Percentiles rank a stretch among this genome's conserved stretches.
These are phyloP conservation scores for Ophiognomonia clavigignenti-juglandacearum DNA, from an alignment of 2,329 filamentous ascomycete genomes.

Conservation along the genomic window DNA sequence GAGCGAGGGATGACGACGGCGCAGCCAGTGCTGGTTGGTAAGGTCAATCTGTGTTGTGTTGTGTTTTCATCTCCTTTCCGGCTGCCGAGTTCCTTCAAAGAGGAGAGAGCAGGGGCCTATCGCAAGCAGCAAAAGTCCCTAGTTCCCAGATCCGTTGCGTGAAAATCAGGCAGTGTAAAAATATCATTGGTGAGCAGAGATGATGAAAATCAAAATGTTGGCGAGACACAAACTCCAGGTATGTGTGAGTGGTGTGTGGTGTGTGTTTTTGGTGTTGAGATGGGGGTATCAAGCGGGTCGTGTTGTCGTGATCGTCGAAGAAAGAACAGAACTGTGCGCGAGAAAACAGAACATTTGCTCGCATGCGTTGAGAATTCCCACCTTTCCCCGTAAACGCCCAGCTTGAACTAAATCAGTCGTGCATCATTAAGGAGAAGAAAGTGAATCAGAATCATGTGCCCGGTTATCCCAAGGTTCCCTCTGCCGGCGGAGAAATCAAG, in stretches of 20 bases:
- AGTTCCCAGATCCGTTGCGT: conserved; percentile 1
- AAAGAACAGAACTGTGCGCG: neutral
- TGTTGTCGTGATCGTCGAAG: neutral
- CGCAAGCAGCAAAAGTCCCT: conserved; percentile 1
- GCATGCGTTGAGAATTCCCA: conserved; percentile 5
- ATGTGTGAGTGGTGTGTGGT: conserved; percentile 14
- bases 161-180: conserved; percentile 15
- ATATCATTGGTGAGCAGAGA: too few relatives aligned
- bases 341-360: neutral
- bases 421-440: conserved; percentile 7
- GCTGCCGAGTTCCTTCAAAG: conserved; percentile 8
- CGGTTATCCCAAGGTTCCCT: conserved; percentile 6
- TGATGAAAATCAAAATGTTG: conserved; percentile 18
- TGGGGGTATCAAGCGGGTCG: conserved; percentile 13
- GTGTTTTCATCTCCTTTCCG: conserved; percentile 15
- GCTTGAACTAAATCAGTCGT: conserved; percentile 1
- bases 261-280: conserved; percentile 15
- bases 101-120: conserved; percentile 9
- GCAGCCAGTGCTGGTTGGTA: neutral
- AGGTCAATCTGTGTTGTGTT: conserved; percentile 11
- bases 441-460: conserved; percentile 6
- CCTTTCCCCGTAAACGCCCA: conserved; percentile 8
- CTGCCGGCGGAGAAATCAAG: conserved; percentile 3
- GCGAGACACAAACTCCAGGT: conserved; percentile 19
- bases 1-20: neutral